Evolutionary conservation across 345 rosid species (phyloP), one percentile per base, ranked within the genome.

Genomic region (Dovyalis caffra): DNA sequence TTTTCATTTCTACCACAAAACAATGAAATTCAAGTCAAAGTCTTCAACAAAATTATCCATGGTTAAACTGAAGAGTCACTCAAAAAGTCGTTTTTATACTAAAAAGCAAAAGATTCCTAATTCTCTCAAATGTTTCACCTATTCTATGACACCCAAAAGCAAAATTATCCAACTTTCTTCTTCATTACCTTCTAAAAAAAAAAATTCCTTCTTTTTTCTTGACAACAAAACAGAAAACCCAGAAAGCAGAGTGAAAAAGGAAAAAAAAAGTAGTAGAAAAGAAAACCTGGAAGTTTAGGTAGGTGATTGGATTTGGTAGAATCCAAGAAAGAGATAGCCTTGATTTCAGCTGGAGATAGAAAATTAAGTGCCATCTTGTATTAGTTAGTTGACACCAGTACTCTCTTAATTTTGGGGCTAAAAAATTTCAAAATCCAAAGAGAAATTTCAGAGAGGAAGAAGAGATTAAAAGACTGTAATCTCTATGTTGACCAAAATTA

Each of bases 321-420:
- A 75, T 87, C 89, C 82, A 91, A 75, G 93, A 91, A 89, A 76
- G 92, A 89, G 35, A 86, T 34, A 66, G 87, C 77, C 77, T 83
- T 87, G 70, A 88, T 78, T 68, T 91, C 97, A 72, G 89, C 79
- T 8, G 92, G 88, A 37, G 90, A 83, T 23, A 85, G 76, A 74
- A 90, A 78, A 83, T 90, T 95, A 57, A 95, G 84, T 31, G 97
- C 89, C 97, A 91, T 92, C 74, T 60, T 64, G 32, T 9, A 1
- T 7, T 45, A 45, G 12, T 12, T 29, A 28, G 35, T 21, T 53
- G 7, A 51, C 21, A 53, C 23, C 26, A n/a, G 58, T n/a, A n/a
- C 12, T 51, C 1, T 8, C 23, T 8, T 7, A 8, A n/a, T 2
- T 16, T 53, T 53, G 26, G 0, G 10, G 58, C 26, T 53, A 25